Base-by-base conservation (phyloP, 108 stramenopile genomes). In the Fragilariopsis cylindrus region DNA sequence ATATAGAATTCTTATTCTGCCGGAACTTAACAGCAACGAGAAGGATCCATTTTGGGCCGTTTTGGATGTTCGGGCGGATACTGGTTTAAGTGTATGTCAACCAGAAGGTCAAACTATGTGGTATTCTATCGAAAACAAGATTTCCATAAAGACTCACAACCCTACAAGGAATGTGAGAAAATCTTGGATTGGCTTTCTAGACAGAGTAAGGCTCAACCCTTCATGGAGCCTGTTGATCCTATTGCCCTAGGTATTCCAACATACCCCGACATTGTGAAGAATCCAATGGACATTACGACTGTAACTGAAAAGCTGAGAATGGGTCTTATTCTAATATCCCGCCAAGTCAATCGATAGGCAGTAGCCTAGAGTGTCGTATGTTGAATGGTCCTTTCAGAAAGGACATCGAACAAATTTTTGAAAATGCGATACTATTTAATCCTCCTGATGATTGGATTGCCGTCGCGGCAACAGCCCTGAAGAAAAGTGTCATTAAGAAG, bases 221-320 rank as follows among this genome's bases (percentile, higher is more conserved):
- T 97, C 67, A 58, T 87, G 65, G 65, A 79, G 57, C 96, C 97
- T 16, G 96, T 98, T 15, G 97, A 99, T 78, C 96, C 96, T 0
- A 86, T 95, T n/a, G 87, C 92, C 3, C 83, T 99, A 49, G 81
- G 81, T 13, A 90, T 99, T 60, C 96, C 96, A 3, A 84, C 92
- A 60, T 99, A 99, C 80, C 81, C 81, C 56, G 79, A 89, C 9
- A 86, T 95, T n/a, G 77, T 97, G 64, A 93, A 92, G 76, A 64
- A 82, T 57, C 97, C 98, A 3, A 99, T 99, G 98, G 98, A 99
- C 76, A 72, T 99, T n/a, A 87, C 90, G 9, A 99, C 97, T 1
- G 64, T 96, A 48, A 58, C 80, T 52, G 66, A 76, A 39, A 86
- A 94, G 58, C 84, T 98, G 86, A 94, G 50, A 77, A 82, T 19